Evolutionary conservation across 1,139 yeast species (phyloP), one percentile per base, ranked within the genome.

Genomic region (Yamadazyma taylorii): DNA sequence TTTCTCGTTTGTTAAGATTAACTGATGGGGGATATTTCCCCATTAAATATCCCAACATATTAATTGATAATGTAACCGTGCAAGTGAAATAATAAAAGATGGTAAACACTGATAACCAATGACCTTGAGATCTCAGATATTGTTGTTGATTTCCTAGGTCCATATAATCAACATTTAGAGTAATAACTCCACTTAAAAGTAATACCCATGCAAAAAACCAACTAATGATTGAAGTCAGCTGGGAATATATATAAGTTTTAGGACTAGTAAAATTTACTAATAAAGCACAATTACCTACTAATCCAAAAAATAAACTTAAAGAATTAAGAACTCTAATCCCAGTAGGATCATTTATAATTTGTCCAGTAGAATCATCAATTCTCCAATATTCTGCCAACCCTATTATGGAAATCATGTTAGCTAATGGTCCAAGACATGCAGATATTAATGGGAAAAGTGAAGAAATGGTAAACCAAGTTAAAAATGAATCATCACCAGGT

Each of bases 371-470:
- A 1, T 43, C 46, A 13, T 60, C 58, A 4, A 58, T 39, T 41
- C 85, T 63, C 95, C 95, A 86, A 36, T 74, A 71, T 41, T 84
- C 83, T 0, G 81, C 79, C n/a, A 85, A 67, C 1, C 90, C 85
- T 2, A 84, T 78, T 5, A 85, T 65, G 0, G 90, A 81, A 30
- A 81, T 72, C 71, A 85, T 73, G 48, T 85, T 85, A 4, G 90
- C 81, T 23, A 86, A 52, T 0, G 95, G 95, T 0, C 94, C 94
- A 28, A 82, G 51, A 48, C 90, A 84, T 1, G 94, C 89, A 0
- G 89, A 80, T 3, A 82, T 55, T 12, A 86, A 70, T 0, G 95
- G 95, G 48, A 85, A 73, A 48, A 79, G 79, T 4, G 84, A 73
- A 2, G 88, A 78, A 1, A 81, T 60, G 12, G 71, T 51, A 50